Evolutionary conservation across 1,284 basidiomycete species (phyloP), one percentile per base, ranked within the genome.

Genomic region (Apiotrichum brassicae): DNA sequence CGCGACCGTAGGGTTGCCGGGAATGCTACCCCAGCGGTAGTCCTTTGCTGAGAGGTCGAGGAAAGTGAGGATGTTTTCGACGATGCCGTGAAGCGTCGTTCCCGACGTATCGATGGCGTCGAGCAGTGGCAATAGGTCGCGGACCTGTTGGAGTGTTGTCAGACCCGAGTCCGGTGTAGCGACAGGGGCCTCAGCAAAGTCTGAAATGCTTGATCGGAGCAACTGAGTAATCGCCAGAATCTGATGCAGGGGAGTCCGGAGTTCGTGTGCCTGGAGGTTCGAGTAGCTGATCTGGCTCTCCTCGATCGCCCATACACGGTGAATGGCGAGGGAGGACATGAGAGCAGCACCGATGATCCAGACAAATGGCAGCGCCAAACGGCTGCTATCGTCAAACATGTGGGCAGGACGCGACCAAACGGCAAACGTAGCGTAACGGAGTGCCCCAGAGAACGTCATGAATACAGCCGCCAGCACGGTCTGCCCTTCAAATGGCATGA

Each of bases 161-260:
- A 41, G 18, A 1, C 44, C 32, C 5, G 22, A 22, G 20, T 25
- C 20, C 14, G 14, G 26, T 14, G 20, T 28, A 16, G 28, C 22
- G 3, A 16, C 39, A 0, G 57, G 57, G 6, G 59, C 43, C 12
- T 63, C 62, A 18, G 65, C 66, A 13, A 69, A 53, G 38, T 71
- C 70, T 8, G 54, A 54, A 49, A 73, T 61, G 13, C 56, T 56
- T 1, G 66, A 61, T 20, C 69, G 65, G 2, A 73, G 57, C 0
- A 73, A 52, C 50, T 66, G 64, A 8, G 71, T 68, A 39, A 71
- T 66, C 16, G 70, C 69, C 11, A 70, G 59, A 41, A 73, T 70
- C 49, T 73, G 71, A 54, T 73, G 71, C 14, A 71, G 48, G 0
- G 71, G 71, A 3, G 71, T 73, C 2, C 71, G 61, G n/a, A 73